phyloP scores from a whole-genome alignment of 2,329 filamentous ascomycete species.

The Hirsutella rhossiliensis region DNA sequence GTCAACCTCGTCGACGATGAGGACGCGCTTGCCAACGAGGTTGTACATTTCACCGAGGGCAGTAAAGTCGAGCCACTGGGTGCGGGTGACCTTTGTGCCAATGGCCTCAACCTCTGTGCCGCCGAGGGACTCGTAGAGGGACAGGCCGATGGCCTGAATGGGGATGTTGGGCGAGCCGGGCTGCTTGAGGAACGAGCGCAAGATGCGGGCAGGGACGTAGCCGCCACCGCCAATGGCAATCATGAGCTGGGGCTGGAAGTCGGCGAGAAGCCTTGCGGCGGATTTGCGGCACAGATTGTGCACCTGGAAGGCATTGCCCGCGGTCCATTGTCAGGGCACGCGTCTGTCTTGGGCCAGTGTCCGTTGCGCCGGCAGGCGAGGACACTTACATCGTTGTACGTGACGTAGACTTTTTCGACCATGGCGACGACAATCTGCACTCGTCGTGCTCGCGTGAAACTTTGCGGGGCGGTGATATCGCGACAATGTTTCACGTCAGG shows the following conservation, averaged over 20 bases:
- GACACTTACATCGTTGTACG: constrained; percentile 72
- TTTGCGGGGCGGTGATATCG: neutral
- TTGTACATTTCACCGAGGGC: constrained; percentile 75
- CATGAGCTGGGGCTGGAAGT: constrained; percentile 89
- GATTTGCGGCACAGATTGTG: constrained; percentile 93
- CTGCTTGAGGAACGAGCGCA: constrained; percentile 93
- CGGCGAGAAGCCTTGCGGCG: constrained; percentile 67
- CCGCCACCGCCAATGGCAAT: constrained; percentile 97
- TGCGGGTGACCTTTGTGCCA: constrained; percentile 90
- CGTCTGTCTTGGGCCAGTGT: neutral
- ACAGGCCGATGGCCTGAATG: constrained; percentile 97
- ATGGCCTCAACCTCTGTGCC: constrained; percentile 51
- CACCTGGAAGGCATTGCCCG: constrained; percentile 50
- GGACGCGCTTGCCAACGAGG: constrained; percentile 78
- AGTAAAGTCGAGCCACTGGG: constrained; percentile 92
- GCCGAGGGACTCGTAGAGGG: constrained; percentile 81
- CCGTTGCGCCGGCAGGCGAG: neutral
- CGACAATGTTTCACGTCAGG: neutral
- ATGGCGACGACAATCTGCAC: constrained; percentile 27
- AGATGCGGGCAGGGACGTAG: constrained; percentile 92
- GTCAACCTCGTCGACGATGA: constrained; percentile 93
- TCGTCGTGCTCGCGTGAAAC: neutral
- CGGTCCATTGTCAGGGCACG: constrained; percentile 7
- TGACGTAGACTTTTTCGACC: constrained; percentile 79
- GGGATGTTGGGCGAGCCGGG: constrained; percentile 85